Base-by-base conservation (phyloP, 2,329 filamentous ascomycete species). In the Cytospora leucostoma region DNA sequence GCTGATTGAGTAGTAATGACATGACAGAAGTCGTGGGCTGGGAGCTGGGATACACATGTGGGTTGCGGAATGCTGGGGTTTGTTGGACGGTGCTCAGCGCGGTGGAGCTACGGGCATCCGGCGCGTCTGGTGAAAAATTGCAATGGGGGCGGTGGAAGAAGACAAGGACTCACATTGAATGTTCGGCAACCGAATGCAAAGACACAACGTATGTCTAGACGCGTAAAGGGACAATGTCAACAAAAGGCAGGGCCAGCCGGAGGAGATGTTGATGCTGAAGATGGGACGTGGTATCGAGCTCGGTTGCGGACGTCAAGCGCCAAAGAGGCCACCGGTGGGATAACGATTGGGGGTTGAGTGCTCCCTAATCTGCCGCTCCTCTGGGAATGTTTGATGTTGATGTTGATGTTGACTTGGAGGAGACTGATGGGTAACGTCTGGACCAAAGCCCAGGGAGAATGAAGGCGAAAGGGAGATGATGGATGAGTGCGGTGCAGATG, bases 71-170 rank as follows among this genome's bases (percentile, higher is more conserved):
- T 61, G 61, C 63, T 62, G 38, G 59, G 40, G 54, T 49, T 61
- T 53, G 38, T 50, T 51, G 40, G 38, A 59, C 58, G 58, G 56
- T 66, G 61, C 50, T 58, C 34, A 58, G 34, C 15, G 56, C 19
- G 54, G 58, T 66, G 61, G 61, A 64, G 63, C 63, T 56, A 49
- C 56, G 33, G 57, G 44, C 40, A 49, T 54, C 21, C 37, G 61
- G 56, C 64, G 61, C 61, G 64, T 64, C 58, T 51, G 37, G 57
- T 61, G 58, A 66, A 66, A 66, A 64, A 55, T 57, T 55, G 61
- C 53, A 56, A 44, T 21, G 57, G 17, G 54, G 55, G 35, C 35
- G 35, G 52, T 47, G 44, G 44, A 47, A 52, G 27, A n/a, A 21
- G 33, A 17, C 21, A 13, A 35, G 35, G 40, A 66, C 64, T 64